A percentile compares a stretch with the other conserved stretches of the same genome.
Evolutionary conservation across 352 stramenopile genomes (phyloP).

Genomic region (Halophytophthora polymorphica): DNA sequence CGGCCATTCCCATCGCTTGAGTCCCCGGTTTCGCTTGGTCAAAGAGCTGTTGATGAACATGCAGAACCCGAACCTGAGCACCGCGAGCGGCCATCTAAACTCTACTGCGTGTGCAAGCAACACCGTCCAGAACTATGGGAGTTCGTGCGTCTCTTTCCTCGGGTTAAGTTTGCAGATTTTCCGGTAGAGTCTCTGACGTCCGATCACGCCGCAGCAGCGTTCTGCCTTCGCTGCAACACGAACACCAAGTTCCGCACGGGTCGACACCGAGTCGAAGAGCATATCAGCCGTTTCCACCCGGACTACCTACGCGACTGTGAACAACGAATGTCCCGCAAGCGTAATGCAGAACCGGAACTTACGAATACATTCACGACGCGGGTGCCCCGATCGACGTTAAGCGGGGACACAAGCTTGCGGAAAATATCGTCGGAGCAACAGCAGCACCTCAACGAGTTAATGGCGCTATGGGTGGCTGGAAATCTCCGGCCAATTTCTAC

Average conservation of each 20-base stretch:
- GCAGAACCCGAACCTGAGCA: slow-evolving; percentile 3
- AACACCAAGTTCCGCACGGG: background rate
- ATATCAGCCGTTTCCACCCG: background rate
- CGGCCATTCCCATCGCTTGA: background rate
- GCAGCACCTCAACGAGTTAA: background rate
- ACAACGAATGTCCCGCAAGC: too few relatives aligned
- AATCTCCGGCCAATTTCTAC: background rate
- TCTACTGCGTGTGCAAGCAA: background rate
- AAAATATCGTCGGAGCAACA: too few relatives aligned
- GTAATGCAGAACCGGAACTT: too few relatives aligned
- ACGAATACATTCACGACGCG: too few relatives aligned
- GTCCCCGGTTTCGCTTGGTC: slow-evolving; percentile 9
- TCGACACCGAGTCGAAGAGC: background rate
- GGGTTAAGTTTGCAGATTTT: background rate
- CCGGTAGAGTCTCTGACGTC: background rate
- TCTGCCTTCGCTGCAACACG: background rate
- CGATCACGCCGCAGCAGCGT: background rate
- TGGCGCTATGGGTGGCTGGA: background rate
- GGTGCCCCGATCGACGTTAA: too few relatives aligned
- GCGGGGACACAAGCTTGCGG: too few relatives aligned
- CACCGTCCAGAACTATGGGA: background rate
- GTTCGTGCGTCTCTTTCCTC: background rate
- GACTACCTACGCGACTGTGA: background rate
- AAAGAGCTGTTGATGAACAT: slow-evolving; percentile 13
- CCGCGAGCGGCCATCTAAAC: background rate